These are phyloP conservation scores for Rhododendron mucronatum DNA, from an alignment of 148 eudicot genomes.

Conservation along the genomic window DNA sequence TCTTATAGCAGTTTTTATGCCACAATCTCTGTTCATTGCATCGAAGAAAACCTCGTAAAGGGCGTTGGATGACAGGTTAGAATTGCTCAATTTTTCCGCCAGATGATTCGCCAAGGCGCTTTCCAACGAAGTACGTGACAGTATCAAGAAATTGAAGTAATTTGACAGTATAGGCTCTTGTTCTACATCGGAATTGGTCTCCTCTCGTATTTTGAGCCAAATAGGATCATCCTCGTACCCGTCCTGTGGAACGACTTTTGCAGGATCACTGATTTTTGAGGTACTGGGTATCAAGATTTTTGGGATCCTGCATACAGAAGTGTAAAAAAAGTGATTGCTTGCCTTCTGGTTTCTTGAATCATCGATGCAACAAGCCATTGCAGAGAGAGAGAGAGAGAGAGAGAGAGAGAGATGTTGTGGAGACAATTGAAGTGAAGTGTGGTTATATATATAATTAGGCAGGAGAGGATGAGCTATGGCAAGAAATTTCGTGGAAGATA, in stretches of 20 bases:
- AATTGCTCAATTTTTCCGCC: conserved; percentile 25
- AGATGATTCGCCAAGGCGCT: conserved; percentile 33
- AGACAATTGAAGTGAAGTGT: conserved; percentile 1
- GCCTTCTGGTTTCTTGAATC: conserved; percentile 7
- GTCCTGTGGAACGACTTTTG: background rate
- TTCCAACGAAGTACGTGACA: conserved; percentile 32
- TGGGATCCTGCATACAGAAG: conserved; percentile 5
- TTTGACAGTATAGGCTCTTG: conserved; percentile 37
- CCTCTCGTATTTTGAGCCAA: conserved; percentile 31
- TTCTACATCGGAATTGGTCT: conserved; percentile 19
- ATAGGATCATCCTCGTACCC: conserved; percentile 13
- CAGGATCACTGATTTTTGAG: background rate
- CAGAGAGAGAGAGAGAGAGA: background rate
- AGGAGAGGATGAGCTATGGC: background rate
- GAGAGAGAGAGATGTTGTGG: background rate
- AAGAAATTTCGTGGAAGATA: conserved; percentile 12
- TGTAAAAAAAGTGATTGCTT: background rate
- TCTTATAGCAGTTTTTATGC: conserved; percentile 23
- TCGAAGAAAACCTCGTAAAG: conserved; percentile 22
- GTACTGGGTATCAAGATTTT: background rate
- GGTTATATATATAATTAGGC: background rate
- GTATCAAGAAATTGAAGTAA: conserved; percentile 24
- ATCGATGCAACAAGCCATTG: conserved; percentile 19
- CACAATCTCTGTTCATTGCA: conserved; percentile 11
- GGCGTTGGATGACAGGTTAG: conserved; percentile 10